Conservation (phyloP, 352 stramenopile species). For the Globisporangium mamillatum region DNA sequence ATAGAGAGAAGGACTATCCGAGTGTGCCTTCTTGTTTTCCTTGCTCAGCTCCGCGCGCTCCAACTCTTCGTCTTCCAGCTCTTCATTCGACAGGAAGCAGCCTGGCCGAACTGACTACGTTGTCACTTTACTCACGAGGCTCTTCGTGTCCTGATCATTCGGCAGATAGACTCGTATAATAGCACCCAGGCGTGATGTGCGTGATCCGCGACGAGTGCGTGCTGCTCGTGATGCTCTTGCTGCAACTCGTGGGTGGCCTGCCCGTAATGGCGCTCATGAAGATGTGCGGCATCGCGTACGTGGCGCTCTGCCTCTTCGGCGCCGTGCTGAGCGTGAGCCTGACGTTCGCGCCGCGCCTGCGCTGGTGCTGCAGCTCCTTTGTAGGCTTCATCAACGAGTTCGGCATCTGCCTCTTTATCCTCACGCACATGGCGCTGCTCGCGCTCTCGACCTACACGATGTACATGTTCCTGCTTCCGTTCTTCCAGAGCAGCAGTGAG, state of each 20-base stretch:
- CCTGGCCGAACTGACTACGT: background rate
- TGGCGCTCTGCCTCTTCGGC: constrained; percentile 33
- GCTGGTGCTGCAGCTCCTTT: constrained; percentile 34
- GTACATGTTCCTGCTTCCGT: constrained; percentile 36
- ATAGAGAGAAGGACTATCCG: background rate
- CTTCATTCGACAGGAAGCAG: background rate
- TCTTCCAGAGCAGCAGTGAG: constrained; percentile 21
- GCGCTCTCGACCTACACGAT: constrained; percentile 39
- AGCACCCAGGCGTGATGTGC: constrained; percentile 25
- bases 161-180: too few species aligned
- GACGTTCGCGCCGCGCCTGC: constrained; percentile 36
- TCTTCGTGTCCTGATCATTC: too few species aligned
- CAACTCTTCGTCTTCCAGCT: background rate
- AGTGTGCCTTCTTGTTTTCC: background rate
- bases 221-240: constrained; percentile 36
- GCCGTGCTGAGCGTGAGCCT: constrained; percentile 38
- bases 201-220: constrained; percentile 46
- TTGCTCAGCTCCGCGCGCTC: background rate
- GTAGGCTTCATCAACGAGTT: constrained; percentile 38
- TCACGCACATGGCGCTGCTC: constrained; percentile 38
- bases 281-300: constrained; percentile 35
- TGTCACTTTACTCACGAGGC: background rate
- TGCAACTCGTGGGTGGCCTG: constrained; percentile 36
- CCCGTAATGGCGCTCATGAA: constrained; percentile 52
- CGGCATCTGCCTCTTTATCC: constrained; percentile 37